phyloP scores from a whole-genome alignment of 768 basidiomycete genomes.

The Sporobolomyces phaffii region DNA sequence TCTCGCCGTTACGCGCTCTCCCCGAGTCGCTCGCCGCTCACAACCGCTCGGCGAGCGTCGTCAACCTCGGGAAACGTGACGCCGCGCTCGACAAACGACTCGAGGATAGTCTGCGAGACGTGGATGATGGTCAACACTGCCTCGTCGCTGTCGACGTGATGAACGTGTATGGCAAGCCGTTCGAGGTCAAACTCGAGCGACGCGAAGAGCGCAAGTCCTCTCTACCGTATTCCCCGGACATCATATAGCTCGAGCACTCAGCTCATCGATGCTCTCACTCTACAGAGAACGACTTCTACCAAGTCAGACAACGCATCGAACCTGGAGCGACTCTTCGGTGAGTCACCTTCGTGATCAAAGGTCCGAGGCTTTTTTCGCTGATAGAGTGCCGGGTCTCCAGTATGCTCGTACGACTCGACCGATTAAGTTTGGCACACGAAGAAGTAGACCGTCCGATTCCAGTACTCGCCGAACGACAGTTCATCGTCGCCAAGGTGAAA shows the following conservation, averaged over 20 bases:
- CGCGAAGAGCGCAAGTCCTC: slow-evolving; percentile 55
- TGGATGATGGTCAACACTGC: slow-evolving; percentile 63
- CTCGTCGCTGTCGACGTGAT: slow-evolving; percentile 82
- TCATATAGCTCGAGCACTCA: neutral
- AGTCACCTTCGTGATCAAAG: slow-evolving; percentile 50
- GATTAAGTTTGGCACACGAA: slow-evolving; percentile 59
- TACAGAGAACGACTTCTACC: slow-evolving; percentile 12
- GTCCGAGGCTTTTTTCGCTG: neutral
- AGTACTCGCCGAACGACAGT: slow-evolving; percentile 78
- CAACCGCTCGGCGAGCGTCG: slow-evolving; percentile 24
- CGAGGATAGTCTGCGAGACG: slow-evolving; percentile 45
- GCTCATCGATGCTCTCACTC: neutral
- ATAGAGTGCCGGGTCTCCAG: too few species aligned
- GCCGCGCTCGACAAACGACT: slow-evolving; percentile 38
- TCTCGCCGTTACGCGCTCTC: slow-evolving; percentile 56
- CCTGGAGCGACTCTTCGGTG: slow-evolving; percentile 60
- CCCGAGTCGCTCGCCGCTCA: neutral
- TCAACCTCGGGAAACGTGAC: slow-evolving; percentile 22
- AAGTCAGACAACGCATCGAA: slow-evolving; percentile 35
- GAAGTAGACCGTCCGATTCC: slow-evolving; percentile 67
- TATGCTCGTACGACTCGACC: slow-evolving; percentile 53
- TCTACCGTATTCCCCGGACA: neutral
- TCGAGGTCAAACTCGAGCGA: slow-evolving; percentile 74
- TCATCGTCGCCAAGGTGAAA: slow-evolving; percentile 71
- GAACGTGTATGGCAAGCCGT: slow-evolving; percentile 84